Evolutionary conservation across 2,329 filamentous ascomycete species (phyloP), one percentile per base, ranked within the genome.

Genomic region (Colletotrichum karsti): DNA sequence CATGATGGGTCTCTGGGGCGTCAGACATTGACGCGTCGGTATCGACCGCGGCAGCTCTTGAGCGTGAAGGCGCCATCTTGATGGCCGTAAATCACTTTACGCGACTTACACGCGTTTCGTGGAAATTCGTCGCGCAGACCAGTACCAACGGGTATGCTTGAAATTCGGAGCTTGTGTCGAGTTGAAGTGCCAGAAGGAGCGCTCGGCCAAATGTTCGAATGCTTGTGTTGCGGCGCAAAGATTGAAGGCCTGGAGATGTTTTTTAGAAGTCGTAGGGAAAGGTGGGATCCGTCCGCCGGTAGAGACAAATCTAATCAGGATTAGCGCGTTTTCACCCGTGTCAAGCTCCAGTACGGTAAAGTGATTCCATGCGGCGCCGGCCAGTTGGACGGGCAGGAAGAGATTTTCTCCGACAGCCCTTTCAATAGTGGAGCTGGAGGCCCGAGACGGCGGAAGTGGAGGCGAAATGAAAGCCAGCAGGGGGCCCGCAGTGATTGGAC

Each of bases 21-120:
- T 91, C 89, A 46, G 83, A 84, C 87, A 90, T 91, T 68, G 88
- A 90, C 80, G 87, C 87, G 83, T 90, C 88, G 39, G 83, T 83
- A 71, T 90, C 87, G 73, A 81, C 84, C 74, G 81, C 88, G 75
- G 81, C 82, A 75, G 81, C 81, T 77, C 82, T 83, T 71, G 85
- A 83, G 74, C 86, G 84, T 74, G 82, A 77, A 71, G 87, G 85
- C 75, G 87, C 85, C 87, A 88, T 90, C 73, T 73, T 79, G 76
- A 76, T 63, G 70, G 63, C 73, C 69, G 65, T 41, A 72, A 77
- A 78, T 80, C 83, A 84, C 82, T 84, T 80, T 82, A 88, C 86
- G 85, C 85, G 86, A 87, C 84, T 82, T 73, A 79, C 83, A 87
- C 85, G 85, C 86, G 84, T 82, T 77, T 73, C 66, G 71, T 26